phyloP scores from a whole-genome alignment of 2,329 filamentous ascomycete species.

The Elsinoe arachidis region DNA sequence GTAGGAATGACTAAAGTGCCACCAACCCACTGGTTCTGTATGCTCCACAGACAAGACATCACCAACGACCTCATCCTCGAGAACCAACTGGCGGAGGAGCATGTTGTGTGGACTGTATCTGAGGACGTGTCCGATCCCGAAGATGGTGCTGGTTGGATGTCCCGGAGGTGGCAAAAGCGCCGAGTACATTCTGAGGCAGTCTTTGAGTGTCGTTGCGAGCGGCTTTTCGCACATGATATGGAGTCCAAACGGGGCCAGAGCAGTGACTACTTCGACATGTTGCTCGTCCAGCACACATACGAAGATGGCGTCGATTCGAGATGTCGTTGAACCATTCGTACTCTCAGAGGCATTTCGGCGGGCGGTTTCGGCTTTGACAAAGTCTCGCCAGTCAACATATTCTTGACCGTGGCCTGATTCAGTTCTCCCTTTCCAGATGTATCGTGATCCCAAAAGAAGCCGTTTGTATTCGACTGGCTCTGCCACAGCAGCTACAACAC shows the following conservation, averaged over 20 bases:
- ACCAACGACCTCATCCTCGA: conserved; percentile 68
- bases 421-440: conserved; percentile 56
- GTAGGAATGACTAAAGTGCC: conserved; percentile 88
- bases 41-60: conserved; percentile 81
- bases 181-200: conserved; percentile 67
- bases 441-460: conserved; percentile 56
- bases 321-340: conserved; percentile 25
- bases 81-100: conserved; percentile 66
- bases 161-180: conserved; percentile 37
- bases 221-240: conserved; percentile 97
- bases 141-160: conserved; percentile 44
- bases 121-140: conserved; percentile 89
- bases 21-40: conserved; percentile 91
- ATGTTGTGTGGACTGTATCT: conserved; percentile 91
- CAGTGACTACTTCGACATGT: conserved; percentile 72
- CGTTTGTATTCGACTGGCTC: conserved; percentile 77
- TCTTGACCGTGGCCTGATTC: conserved; percentile 51
- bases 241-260: conserved; percentile 57
- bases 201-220: conserved; percentile 66
- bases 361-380: conserved; percentile 60
- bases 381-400: conserved; percentile 67
- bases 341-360: conserved; percentile 49
- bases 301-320: conserved; percentile 49
- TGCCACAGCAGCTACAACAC: conserved; percentile 65
- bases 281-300: conserved; percentile 79